These are phyloP conservation scores for Boletus pseudopeckii DNA, from an alignment of 768 basidiomycete species.

Conservation along the genomic window DNA sequence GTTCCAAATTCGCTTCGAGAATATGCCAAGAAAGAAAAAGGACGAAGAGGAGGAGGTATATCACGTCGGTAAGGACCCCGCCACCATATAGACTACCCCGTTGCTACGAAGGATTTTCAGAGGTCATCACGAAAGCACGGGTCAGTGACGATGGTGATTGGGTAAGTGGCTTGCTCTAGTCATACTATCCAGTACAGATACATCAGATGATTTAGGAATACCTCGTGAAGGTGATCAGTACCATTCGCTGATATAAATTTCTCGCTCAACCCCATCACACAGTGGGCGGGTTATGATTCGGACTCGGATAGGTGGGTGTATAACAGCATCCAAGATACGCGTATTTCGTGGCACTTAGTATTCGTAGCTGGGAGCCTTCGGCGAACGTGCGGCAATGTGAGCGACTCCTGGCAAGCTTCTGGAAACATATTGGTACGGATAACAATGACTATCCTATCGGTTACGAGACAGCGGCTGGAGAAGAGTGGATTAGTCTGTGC, in stretches of 20 bases:
- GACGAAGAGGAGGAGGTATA: slow-evolving; percentile 36
- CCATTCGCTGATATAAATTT: neutral
- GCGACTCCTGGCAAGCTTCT: slow-evolving; percentile 61
- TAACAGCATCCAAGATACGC: neutral
- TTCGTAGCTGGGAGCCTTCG: slow-evolving; percentile 65
- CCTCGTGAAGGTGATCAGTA: slow-evolving; percentile 54
- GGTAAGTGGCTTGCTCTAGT: slow-evolving; percentile 37
- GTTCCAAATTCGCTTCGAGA: neutral
- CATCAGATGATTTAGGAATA: slow-evolving; percentile 48
- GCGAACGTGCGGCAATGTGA: slow-evolving; percentile 55
- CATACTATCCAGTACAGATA: neutral
- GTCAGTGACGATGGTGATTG: slow-evolving; percentile 48
- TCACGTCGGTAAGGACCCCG: slow-evolving; percentile 43
- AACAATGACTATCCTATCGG: slow-evolving; percentile 52
- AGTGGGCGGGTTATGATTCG: slow-evolving; percentile 69
- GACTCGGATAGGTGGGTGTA: slow-evolving; percentile 51
- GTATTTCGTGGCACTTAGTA: neutral
- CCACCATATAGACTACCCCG: neutral
- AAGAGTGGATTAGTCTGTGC: slow-evolving; percentile 57
- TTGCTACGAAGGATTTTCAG: slow-evolving; percentile 30
- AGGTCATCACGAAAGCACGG: slow-evolving; percentile 59
- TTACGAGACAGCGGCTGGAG: slow-evolving; percentile 39
- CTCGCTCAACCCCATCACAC: slow-evolving; percentile 4
- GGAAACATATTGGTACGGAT: slow-evolving; percentile 57
- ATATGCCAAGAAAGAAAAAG: slow-evolving; percentile 29